Percentiles rank a stretch among this genome's conserved stretches.
These are phyloP conservation scores for Diversispora eburnea DNA, from an alignment of 192 early-diverging fungal genomes.

Conservation along the genomic window DNA sequence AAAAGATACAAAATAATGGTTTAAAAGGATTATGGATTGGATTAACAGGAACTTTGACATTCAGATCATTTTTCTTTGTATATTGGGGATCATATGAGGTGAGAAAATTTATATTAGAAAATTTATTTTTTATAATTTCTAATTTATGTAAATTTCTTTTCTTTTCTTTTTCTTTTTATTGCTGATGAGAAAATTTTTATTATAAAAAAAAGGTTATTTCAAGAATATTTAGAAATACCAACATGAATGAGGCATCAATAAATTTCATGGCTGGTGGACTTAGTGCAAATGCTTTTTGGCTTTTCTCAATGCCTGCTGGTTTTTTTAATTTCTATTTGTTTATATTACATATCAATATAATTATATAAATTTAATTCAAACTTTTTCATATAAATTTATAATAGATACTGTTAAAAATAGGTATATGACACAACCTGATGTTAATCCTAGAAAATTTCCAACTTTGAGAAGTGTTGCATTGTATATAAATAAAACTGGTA, in stretches of 20 bases:
- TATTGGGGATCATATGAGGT: conserved; percentile 69
- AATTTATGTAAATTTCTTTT: too few species aligned
- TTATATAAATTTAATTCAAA: not conserved
- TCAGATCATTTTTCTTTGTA: conserved; percentile 53
- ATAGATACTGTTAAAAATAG: conserved; percentile 87
- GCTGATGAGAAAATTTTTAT: not conserved
- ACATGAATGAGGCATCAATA: conserved; percentile 58
- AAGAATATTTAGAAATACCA: conserved; percentile 42
- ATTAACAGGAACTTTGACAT: conserved; percentile 74
- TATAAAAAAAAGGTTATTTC: conserved; percentile 49
- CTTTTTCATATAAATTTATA: conserved; percentile 16
- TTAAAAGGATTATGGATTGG: conserved; percentile 80
- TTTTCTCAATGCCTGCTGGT: conserved; percentile 72
- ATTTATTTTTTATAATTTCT: too few species aligned
- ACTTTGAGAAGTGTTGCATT: conserved; percentile 49
- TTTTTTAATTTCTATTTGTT: not conserved
- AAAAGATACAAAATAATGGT: conserved; percentile 71
- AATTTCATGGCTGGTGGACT: conserved; percentile 79
- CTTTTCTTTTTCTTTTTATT: not conserved
- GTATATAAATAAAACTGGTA: conserved; percentile 57
- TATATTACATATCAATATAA: not conserved
- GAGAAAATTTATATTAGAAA: not conserved
- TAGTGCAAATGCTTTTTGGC: conserved; percentile 90
- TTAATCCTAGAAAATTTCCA: conserved; percentile 59
- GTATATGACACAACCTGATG: conserved; percentile 87